Conservation (phyloP, 306 rosid species). For the Prunus mira region DNA sequence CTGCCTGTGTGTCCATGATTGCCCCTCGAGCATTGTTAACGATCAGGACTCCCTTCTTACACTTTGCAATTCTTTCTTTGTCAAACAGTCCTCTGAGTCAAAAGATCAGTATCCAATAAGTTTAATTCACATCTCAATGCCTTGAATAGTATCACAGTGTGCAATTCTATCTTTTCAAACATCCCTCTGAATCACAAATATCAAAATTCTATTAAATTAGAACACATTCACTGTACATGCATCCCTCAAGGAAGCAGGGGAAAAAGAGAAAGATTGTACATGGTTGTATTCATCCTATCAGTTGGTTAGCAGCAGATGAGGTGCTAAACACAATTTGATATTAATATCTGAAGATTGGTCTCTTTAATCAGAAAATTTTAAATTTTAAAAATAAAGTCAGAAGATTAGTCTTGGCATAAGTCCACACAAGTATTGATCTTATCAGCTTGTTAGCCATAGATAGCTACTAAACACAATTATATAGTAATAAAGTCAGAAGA, state of each 20-base stretch:
- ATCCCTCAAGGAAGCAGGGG: too few species aligned
- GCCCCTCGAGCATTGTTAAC: constrained; percentile 98
- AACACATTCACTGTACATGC: too few species aligned
- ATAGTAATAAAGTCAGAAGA: not conserved
- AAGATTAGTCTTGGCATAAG: not conserved
- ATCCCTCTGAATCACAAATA: not conserved
- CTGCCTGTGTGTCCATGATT: constrained; percentile 85
- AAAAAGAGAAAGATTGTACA: too few species aligned
- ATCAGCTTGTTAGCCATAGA: not conserved
- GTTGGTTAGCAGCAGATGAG: not conserved
- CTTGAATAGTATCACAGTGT: not conserved
- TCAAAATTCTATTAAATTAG: too few species aligned
- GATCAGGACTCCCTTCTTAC: constrained; percentile 81
- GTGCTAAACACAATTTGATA: not conserved
- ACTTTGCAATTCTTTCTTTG: constrained; percentile 70
- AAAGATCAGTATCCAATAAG: constrained; percentile 14
- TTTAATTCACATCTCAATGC: not conserved
- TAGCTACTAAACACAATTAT: not conserved
- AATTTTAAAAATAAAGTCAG: not conserved
- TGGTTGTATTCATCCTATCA: not conserved
- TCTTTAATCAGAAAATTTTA: too few species aligned
- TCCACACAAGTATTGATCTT: not conserved
- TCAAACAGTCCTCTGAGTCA: constrained; percentile 74
- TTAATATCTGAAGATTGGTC: not conserved
- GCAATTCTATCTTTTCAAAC: not conserved